Conservation (phyloP, 1,284 basidiomycete genomes). For the Sporisorium reilianum region DNA sequence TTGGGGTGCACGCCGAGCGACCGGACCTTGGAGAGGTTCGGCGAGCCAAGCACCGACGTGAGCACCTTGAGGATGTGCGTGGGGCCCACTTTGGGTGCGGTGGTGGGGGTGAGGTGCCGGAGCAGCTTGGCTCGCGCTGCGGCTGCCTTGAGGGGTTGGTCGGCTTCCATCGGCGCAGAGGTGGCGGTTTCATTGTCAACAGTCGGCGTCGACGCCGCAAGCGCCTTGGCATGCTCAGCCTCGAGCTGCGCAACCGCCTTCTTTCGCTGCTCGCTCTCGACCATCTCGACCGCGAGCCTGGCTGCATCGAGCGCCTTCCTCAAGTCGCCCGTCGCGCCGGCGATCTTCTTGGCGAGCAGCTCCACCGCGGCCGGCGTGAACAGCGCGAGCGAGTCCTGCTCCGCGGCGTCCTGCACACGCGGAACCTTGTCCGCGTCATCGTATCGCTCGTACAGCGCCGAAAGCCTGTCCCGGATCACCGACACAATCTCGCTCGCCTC, state of each 20-base stretch:
- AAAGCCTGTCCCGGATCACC: conserved; percentile 68
- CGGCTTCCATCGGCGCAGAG: no score
- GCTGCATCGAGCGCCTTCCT: conserved; percentile 70
- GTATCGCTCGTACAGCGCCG: conserved; percentile 56
- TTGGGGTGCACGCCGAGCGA: conserved; percentile 64
- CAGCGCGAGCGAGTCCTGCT: conserved; percentile 53
- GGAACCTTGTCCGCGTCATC: conserved; percentile 14
- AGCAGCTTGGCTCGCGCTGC: conserved; percentile 38
- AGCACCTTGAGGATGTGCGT: conserved; percentile 66
- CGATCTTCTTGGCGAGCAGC: conserved; percentile 70
- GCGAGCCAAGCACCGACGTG: conserved; percentile 60
- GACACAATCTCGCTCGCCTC: conserved; percentile 67
- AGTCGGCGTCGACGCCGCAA: neutral
- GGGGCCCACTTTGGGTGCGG: conserved; percentile 64
- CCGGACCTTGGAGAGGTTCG: conserved; percentile 62
- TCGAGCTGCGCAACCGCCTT: conserved; percentile 37
- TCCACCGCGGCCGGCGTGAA: conserved; percentile 69
- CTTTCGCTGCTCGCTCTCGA: conserved; percentile 63
- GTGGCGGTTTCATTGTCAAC: neutral
- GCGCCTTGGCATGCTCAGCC: conserved; percentile 18
- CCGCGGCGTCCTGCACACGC: neutral
- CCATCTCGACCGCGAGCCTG: conserved; percentile 68
- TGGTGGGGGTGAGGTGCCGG: conserved; percentile 42
- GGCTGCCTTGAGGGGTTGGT: conserved; percentile 5
- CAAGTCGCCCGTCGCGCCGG: conserved; percentile 70